Evolutionary conservation across 1,284 basidiomycete species (phyloP).

Genomic region (Retiboletus fuscus): DNA sequence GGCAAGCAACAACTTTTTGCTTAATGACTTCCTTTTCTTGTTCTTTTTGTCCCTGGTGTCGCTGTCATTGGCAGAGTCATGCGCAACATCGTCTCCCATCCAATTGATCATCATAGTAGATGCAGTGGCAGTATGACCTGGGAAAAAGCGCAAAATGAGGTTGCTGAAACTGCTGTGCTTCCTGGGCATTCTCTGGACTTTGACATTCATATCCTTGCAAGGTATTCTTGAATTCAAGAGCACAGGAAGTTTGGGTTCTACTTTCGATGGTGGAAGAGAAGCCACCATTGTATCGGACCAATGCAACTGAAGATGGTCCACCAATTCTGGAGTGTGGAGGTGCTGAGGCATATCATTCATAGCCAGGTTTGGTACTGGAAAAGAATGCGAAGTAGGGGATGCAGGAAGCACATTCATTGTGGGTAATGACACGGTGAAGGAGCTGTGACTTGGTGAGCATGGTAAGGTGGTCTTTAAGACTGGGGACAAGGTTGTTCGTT

Average conservation of each 20-base stretch:
- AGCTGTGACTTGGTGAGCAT: constrained; percentile 20
- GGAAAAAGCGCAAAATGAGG: constrained; percentile 45
- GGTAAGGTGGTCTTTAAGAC: not conserved
- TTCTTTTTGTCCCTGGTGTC: constrained; percentile 32
- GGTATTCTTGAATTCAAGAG: constrained; percentile 17
- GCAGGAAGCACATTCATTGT: too few species aligned
- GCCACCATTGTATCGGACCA: too few species aligned
- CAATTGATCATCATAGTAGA: constrained; percentile 10
- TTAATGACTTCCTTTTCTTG: constrained; percentile 37
- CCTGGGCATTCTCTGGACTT: constrained; percentile 44
- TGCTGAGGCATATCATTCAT: not conserved
- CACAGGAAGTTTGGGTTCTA: constrained; percentile 23
- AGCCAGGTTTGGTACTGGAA: too few species aligned
- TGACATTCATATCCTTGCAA: constrained; percentile 22
- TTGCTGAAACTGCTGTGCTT: constrained; percentile 48
- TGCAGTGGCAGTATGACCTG: too few species aligned
- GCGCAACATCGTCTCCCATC: constrained; percentile 26
- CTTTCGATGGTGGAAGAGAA: constrained; percentile 21
- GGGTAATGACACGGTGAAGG: not conserved
- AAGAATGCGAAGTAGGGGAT: too few species aligned
- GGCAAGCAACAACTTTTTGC: constrained; percentile 47
- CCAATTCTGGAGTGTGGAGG: constrained; percentile 29
- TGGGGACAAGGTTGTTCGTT: constrained; percentile 9
- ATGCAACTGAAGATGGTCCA: too few species aligned
- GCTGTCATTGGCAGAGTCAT: constrained; percentile 40